Evolutionary conservation across 305 asterid species (phyloP), one percentile per base, ranked within the genome.

Genomic region (Lippia alba): DNA sequence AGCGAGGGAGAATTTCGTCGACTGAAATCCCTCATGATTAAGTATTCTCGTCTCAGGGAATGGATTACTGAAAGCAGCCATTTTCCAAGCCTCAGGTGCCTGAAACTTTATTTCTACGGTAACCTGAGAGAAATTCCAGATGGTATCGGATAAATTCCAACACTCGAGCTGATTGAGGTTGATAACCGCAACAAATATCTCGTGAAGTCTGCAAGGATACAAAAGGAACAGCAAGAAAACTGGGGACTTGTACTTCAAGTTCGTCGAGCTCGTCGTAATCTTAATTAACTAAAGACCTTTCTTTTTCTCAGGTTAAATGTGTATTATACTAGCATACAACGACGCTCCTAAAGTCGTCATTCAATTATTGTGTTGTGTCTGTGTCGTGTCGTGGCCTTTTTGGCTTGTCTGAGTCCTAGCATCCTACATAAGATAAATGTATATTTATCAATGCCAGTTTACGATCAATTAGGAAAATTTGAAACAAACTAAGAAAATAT

Each of bases 121-220:
- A 2, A 14, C 10, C 56, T 68, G 12, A 12, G 7, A 5, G 64
- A 30, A 20, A 55, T 67, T 12, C 72, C 72, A 16, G 16, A 44
- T 34, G 72, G 15, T 9, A 8, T 67, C 17, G 62, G 53, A 33
- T 51, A 54, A 15, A 67, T 67, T 46, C 36, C 60, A 30, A 51
- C 72, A 67, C 61, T 67, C 17, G 59, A 67, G 12, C 56, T 10
- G 32, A 67, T 54, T 11, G 62, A 67, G 51, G 40, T 58, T 33
- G 8, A 58, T n/a, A 4, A 14, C 36, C 0, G 18, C 6, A 14
- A 33, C 62, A 12, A 57, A 57, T 24, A 44, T 57, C 62, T 58
- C 6, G 30, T n/a, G 48, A 44, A 58, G 2, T 58, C 64, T 10
- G 64, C 64, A 34, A 6, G 48, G 19, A 57, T 57, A 30, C 44